Evolutionary conservation across 2,329 filamentous ascomycete species (phyloP), one percentile per base, ranked within the genome.

Genomic region (Cryphonectria nitschkei): DNA sequence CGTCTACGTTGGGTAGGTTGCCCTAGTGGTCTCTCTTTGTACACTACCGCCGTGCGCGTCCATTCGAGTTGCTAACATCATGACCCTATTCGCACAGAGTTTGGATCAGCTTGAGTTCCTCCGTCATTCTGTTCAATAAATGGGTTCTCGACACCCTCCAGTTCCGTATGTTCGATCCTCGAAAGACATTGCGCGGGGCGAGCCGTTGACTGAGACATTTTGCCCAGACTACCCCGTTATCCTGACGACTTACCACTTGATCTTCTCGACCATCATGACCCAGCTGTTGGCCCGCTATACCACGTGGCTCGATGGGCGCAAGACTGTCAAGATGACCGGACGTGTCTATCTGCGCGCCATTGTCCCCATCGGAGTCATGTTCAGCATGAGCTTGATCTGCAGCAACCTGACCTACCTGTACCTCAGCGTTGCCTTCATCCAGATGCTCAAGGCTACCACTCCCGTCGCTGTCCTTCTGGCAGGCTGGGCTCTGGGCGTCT

Each of bases 51-150:
- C n/a, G 16, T 60, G 32, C 34, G 58, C 58, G 43, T 11, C 26
- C 46, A 50, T 32, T 29, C 22, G 56, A 37, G 22, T 56, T 65
- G 32, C 54, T 50, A 46, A 58, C 50, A 46, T 29, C 22, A 50
- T 54, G 19, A 37, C 13, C 29, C 37, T 13, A 22, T 52, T n/a
- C 13, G 34, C 75, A 58, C 81, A 97, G 95, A 77, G 86, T 90
- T 76, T 99, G 96, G 96, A 98, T 99, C 79, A 85, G 90, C 72
- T 87, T 98, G 81, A 97, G 93, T 79, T 97, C 94, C 60, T 93
- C 92, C 77, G 94, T 98, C 79, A 99, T 99, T 81, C 87, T 99
- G 73, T 98, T 98, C 91, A 98, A 99, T 90, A 99, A 99, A 89
- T 97, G 93, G 90, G 94, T 99, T 78, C 88, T 98, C 74, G 91